Base-by-base conservation (phyloP, 768 basidiomycete genomes). In the Tylopilus intermedius region DNA sequence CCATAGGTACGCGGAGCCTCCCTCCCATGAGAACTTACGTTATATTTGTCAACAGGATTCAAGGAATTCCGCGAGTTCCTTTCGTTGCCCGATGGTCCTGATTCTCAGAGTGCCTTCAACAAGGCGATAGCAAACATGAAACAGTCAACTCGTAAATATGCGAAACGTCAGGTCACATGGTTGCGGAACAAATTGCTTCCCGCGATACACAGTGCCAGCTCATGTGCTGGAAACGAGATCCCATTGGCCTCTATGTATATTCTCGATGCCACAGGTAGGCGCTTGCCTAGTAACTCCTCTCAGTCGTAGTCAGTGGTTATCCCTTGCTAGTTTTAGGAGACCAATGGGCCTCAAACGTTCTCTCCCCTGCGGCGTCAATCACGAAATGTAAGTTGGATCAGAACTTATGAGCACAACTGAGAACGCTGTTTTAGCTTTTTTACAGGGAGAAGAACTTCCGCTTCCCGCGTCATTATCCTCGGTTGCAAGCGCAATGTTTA, bases 111-210 rank as follows among this genome's bases (percentile, higher is more conserved):
- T 46, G 63, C 70, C 11, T 88, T 86, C 62, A 53, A 69, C 4
- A 70, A 72, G 13, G 88, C 87, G 0, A 71, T 89, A 7, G 84
- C 88, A 40, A 77, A 77, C 8, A 94, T 94, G 85, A 96, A 97
- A 67, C 68, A 79, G 0, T 84, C 88, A 0, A 99, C 94, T 8
- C 76, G 88, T 21, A 87, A 93, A 68, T 99, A 98, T 65, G 91
- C 96, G 0, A 91, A 88, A 64, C 76, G 86, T 37, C 96, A 99
- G 67, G 76, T 94, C 39, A 83, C 86, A 33, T 99, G 96, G 96
- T 84, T 98, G 44, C 78, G 82, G 37, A 91, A 91, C 65, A 95
- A 96, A 68, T 70, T 98, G 13, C 67, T 96, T 33, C 94, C 94
- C 3, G 84, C 80, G 3, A 71, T 86, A 13, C 64, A 76, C 32